These are phyloP conservation scores for Zea mays DNA, from an alignment of 176 grass and related monocot species.

Conservation along the genomic window Zm-B73-REFERENCE-NAM-5.0 NC_050101.1:161430501-161431000, in stretches of 20 bases:
- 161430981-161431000: constrained; percentile 40
- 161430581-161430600: constrained; percentile 38
- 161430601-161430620: constrained; percentile 48
- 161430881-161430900: constrained; percentile 53
- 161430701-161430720: constrained; percentile 34
- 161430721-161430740: constrained; percentile 39
- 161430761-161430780: constrained; percentile 21
- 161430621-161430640: neutral
- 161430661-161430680: constrained; percentile 23
- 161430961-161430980: constrained; percentile 41
- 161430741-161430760: constrained; percentile 9
- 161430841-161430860: constrained; percentile 30
- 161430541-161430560: constrained; percentile 9
- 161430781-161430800: constrained; percentile 17
- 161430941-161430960: constrained; percentile 57
- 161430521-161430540: too few relatives aligned
- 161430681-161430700: constrained; percentile 1
- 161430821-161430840: constrained; percentile 39
- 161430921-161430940: constrained; percentile 66
- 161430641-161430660: constrained; percentile 32
- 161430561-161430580: constrained; percentile 21
- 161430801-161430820: constrained; percentile 6
- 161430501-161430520: too few relatives aligned
- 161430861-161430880: constrained; percentile 33
- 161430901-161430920: constrained; percentile 54